Evolutionary conservation across 495 filamentous ascomycete genomes (phyloP).

Genomic region (Thermothielavioides terrestris): DNA sequence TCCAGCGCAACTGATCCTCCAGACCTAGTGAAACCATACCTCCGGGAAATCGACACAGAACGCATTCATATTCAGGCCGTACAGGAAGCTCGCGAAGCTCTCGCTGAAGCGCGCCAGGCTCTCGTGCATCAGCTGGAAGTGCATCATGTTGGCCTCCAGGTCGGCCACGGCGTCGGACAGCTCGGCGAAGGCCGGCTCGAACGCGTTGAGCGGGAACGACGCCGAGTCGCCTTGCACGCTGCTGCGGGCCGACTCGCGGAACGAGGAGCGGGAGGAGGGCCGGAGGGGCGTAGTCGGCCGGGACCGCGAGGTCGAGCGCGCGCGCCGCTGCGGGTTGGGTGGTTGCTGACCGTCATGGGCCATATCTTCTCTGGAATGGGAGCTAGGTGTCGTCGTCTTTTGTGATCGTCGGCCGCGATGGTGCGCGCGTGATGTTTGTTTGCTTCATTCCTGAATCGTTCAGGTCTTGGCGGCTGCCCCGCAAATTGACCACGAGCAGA

Average conservation of each 20-base stretch:
- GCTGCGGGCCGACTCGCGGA: constrained; percentile 55
- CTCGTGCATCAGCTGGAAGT: constrained; percentile 95
- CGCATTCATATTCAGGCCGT: constrained; percentile 96
- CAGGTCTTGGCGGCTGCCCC: constrained; percentile 4
- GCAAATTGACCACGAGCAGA: not conserved
- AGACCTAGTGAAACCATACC: constrained; percentile 35
- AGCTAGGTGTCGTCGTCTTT: not conserved
- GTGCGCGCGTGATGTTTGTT: not conserved
- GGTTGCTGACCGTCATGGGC: constrained; percentile 5
- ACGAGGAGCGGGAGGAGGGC: constrained; percentile 78
- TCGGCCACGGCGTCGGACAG: constrained; percentile 90
- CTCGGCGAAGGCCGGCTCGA: constrained; percentile 88
- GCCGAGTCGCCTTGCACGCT: constrained; percentile 48
- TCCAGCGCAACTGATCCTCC: not conserved
- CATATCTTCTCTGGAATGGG: constrained; percentile 10
- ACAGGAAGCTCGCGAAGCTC: constrained; percentile 90
- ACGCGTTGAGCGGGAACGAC: constrained; percentile 65
- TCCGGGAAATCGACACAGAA: constrained; percentile 98
- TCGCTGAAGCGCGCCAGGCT: constrained; percentile 89
- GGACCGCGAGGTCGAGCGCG: constrained; percentile 50
- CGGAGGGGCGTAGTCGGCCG: constrained; percentile 90
- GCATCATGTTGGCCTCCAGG: constrained; percentile 94
- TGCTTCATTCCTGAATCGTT: constrained; percentile 1
- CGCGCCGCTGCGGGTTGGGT: constrained; percentile 5
- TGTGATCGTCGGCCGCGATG: not conserved